Evolutionary conservation across 148 eudicot species (phyloP), one percentile per base, ranked within the genome.

Genomic region (Simmondsia chinensis): DNA sequence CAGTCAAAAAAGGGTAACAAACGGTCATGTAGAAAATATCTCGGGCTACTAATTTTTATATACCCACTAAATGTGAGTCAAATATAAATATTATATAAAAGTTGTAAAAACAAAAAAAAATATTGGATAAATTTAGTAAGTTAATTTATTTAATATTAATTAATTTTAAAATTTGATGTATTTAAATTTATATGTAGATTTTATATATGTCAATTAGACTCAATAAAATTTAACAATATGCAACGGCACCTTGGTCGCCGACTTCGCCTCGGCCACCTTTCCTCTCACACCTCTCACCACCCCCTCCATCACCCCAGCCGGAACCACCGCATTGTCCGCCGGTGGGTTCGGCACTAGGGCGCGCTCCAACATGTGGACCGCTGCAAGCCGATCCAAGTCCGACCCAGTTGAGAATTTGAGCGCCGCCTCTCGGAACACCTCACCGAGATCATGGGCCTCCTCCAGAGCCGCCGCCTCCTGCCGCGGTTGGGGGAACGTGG

Each of bases 171-270:
- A n/a, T n/a, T n/a, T n/a, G n/a, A n/a, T n/a, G n/a, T n/a, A n/a
- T n/a, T n/a, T n/a, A n/a, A n/a, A n/a, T n/a, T n/a, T n/a, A n/a
- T n/a, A n/a, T n/a, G n/a, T n/a, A n/a, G n/a, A n/a, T n/a, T n/a
- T n/a, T n/a, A n/a, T n/a, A n/a, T n/a, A n/a, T n/a, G n/a, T n/a
- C n/a, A n/a, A n/a, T n/a, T n/a, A n/a, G n/a, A n/a, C n/a, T n/a
- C n/a, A n/a, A n/a, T n/a, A n/a, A n/a, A n/a, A n/a, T n/a, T n/a
- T n/a, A n/a, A n/a, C n/a, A n/a, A n/a, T n/a, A n/a, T n/a, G n/a
- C n/a, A n/a, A n/a, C n/a, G n/a, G n/a, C n/a, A n/a, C 73, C 36
- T 88, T 88, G 0, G 91, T 77, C 0, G 91, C 94, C 1, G 84
- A 13, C 54, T 80, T 80, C 1, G 71, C 75, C 25, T n/a, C n/a